Conservation (phyloP, 2,329 filamentous ascomycete genomes). For the Fusarium bactridioides region DNA sequence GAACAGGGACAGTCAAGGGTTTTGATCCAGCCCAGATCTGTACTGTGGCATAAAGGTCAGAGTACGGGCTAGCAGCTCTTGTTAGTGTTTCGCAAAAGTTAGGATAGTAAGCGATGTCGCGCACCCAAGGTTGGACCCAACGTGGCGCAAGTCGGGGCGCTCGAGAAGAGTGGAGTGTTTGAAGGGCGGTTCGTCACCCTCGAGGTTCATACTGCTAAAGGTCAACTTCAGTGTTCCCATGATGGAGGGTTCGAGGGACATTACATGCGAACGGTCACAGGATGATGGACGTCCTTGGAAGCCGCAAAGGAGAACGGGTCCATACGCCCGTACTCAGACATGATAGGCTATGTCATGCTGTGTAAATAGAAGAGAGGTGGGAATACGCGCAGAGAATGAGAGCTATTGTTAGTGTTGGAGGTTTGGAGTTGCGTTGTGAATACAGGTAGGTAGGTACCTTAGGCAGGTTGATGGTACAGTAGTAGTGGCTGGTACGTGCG, state of each 20-base stretch:
- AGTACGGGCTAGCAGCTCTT: conserved; percentile 66
- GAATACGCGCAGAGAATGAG: not conserved
- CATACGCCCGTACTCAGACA: conserved; percentile 66
- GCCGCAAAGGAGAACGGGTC: conserved; percentile 96
- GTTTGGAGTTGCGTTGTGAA: conserved; percentile 9
- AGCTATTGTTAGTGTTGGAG: not conserved
- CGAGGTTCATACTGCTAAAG: conserved; percentile 54
- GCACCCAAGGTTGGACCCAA: conserved; percentile 84
- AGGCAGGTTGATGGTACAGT: not conserved
- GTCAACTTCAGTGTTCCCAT: conserved; percentile 24
- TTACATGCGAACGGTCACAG: conserved; percentile 72
- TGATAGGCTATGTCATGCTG: conserved; percentile 44
- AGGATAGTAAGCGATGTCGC: not conserved
- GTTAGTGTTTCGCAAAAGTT: conserved; percentile 32
- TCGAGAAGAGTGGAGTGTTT: conserved; percentile 75
- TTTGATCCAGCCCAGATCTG: conserved; percentile 98
- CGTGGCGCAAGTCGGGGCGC: conserved; percentile 81
- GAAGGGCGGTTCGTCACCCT: conserved; percentile 53
- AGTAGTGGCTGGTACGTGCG: not conserved
- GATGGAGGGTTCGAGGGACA: not conserved
- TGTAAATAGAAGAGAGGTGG: not conserved
- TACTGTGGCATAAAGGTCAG: conserved; percentile 90
- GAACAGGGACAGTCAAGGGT: conserved; percentile 87
- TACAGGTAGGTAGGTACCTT: not conserved
- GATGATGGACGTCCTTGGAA: conserved; percentile 82